Base-by-base conservation (phyloP, 164 flowering plant genomes). In the Piper longum region DNA sequence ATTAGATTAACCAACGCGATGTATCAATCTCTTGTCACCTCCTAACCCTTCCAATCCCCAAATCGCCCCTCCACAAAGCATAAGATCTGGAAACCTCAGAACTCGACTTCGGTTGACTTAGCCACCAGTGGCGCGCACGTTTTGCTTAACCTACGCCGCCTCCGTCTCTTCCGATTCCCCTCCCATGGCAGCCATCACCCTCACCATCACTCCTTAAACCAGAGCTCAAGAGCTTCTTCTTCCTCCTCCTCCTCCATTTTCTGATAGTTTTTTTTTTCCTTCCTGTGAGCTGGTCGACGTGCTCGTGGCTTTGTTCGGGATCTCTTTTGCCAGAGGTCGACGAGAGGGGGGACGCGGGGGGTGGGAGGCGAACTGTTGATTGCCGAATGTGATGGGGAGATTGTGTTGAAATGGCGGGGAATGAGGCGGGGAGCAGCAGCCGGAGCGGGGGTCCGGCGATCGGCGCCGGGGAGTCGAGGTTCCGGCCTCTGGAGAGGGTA, bases 401-500 rank as follows among this genome's bases (percentile, higher is more conserved):
- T 60, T 5, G 16, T 6, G 26, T 64, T 18, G 11, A 57, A 36
- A 74, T 74, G 77, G 71, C 73, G 59, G 71, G 73, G 16, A 74
- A 74, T 70, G 71, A 71, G 62, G 70, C 62, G 54, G 65, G 19
- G 43, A 67, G 43, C 56, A 65, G 61, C 59, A 57, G 63, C 13
- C 61, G 70, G 43, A 64, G 45, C 43, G 73, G 66, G 6, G 76
- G 68, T 8, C 67, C 76, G 9, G 69, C 76, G 18, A 69, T 73
- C 41, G 66, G 67, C 39, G 68, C 72, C 17, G 73, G 66, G 43
- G 73, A 70, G 65, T 58, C 69, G 39, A 57, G 69, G 44, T 74
- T 70, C 64, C 70, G 57, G n/a, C 71, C 19, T 14, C 66, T 62
- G 45, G 69, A 70, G 59, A 64, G 71, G 69, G 77, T 74, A 62